Percentiles rank a stretch among this genome's conserved stretches.
phyloP scores from a whole-genome alignment of 495 filamentous ascomycete genomes.

The Eremomyces bilateralis region DNA sequence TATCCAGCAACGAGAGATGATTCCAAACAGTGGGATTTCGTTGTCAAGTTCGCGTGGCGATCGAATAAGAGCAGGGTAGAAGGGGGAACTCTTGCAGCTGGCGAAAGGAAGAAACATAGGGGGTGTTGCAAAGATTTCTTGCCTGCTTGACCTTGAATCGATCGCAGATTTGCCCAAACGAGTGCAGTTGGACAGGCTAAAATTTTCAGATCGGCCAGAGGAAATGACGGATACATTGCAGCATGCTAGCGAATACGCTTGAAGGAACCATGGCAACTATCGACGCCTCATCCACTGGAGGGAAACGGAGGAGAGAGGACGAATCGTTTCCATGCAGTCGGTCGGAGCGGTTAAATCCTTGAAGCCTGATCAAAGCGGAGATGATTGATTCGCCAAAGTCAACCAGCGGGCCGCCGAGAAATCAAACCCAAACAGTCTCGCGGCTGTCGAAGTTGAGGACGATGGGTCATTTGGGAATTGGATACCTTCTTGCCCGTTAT shows the following conservation, averaged over 20 bases:
- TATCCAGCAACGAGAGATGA: constrained; percentile 8
- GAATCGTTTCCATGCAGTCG: not conserved
- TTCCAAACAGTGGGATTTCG: constrained; percentile 8
- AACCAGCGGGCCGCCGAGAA: not conserved
- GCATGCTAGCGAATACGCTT: not conserved
- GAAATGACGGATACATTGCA: not conserved
- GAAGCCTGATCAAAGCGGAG: not conserved
- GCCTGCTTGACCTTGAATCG: not conserved
- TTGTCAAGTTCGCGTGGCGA: constrained; percentile 16
- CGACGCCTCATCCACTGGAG: constrained; percentile 5
- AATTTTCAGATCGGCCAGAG: not conserved
- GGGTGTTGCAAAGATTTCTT: not conserved
- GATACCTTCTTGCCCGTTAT: constrained; percentile 4
- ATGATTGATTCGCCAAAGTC: not conserved
- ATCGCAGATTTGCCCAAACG: not conserved
- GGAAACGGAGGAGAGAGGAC: constrained; percentile 8
- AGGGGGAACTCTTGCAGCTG: constrained; percentile 11
- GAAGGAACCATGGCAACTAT: not conserved
- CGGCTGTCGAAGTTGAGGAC: not conserved
- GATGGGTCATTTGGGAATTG: constrained; percentile 5
- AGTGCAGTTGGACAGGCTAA: not conserved
- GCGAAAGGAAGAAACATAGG: constrained; percentile 7
- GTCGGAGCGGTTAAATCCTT: not conserved
- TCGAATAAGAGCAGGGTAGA: constrained; percentile 11
- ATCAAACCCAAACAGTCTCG: not conserved